Conservation (phyloP, 139 green algal genomes). For the Raphidocelis subcapitata region DNA sequence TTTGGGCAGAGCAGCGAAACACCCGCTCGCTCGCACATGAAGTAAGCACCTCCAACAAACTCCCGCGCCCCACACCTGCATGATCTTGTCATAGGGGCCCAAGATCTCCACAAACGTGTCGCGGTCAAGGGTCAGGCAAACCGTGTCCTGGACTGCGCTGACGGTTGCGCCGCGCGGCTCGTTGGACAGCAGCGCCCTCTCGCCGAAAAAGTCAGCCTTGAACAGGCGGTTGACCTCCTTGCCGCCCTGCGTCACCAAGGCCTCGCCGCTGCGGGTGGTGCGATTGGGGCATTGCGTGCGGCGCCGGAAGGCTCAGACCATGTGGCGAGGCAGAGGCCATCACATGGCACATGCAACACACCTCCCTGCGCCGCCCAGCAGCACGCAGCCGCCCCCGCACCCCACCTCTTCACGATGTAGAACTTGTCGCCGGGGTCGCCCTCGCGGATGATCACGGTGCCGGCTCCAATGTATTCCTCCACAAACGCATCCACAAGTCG, state of each 20-base stretch:
- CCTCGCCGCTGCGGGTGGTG: slow-evolving; percentile 52
- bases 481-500: slow-evolving; percentile 73
- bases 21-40: too few species aligned
- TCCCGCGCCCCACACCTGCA: slow-evolving; percentile 15
- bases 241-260: slow-evolving; percentile 39
- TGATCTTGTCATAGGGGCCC: slow-evolving; percentile 77
- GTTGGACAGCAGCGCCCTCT: slow-evolving; percentile 78
- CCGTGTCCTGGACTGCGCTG: slow-evolving; percentile 61
- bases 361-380: too few species aligned
- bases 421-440: slow-evolving; percentile 84
- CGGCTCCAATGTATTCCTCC: slow-evolving; percentile 50
- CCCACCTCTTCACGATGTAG: slow-evolving; percentile 90
- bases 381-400: too few species aligned
- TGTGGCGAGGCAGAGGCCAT: too few species aligned
- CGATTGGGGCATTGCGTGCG: too few species aligned
- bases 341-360: too few species aligned
- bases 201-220: slow-evolving; percentile 91
- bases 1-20: too few species aligned
- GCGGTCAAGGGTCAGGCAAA: slow-evolving; percentile 72
- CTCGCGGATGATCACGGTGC: slow-evolving; percentile 51
- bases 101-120: slow-evolving; percentile 83
- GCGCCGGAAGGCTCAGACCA: too few species aligned
- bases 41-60: neutral
- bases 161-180: slow-evolving; percentile 66
- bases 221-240: slow-evolving; percentile 90